Evolutionary conservation across 441 rosid genomes (phyloP), one percentile per base, ranked within the genome.

Genomic region (Aleurites moluccanus): DNA sequence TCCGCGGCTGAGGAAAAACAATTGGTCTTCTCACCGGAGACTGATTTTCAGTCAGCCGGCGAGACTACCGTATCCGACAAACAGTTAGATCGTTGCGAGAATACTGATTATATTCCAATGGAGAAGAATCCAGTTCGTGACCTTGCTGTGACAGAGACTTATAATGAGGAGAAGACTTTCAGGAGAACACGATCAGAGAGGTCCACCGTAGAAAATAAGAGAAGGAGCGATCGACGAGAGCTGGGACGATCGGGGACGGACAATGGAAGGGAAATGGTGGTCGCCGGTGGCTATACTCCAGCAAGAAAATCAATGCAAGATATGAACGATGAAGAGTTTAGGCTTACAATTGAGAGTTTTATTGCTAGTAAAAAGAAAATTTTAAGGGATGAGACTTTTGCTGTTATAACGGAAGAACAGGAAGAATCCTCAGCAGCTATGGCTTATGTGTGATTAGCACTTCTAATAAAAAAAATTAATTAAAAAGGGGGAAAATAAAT

Each of bases 301-400:
- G 53, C 75, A 53, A 76, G 78, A 73, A 83, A 75, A 40, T 79
- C 86, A 18, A 83, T 89, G 55, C 85, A 83, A 62, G 85, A 83
- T 6, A 42, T 88, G 83, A 83, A 86, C 78, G 80, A 18, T 25
- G 91, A 89, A 45, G 91, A 91, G 64, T 83, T 88, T 67, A 88
- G 79, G 67, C 60, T 10, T 75, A 76, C 79, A 15, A 75, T 91
- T 16, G 93, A 89, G 78, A 78, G 76, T 3, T 89, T 79, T 71
- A 89, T 89, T 33, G 80, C 78, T n/a, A 53, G 70, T 15, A 83
- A 52, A 69, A 86, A 71, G 79, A 82, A 78, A 76, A 33, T 49
- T 30, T 47, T 73, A 71, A 78, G 75, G 21, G 83, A 77, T 47
- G 91, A 88, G 69, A 81, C 77, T 70, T 74, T 79, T 20, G 72